Percentiles rank a stretch among this genome's conserved stretches.
Evolutionary conservation across 495 filamentous ascomycete genomes (phyloP).

Genomic region (Sphaerosporella brunnea): DNA sequence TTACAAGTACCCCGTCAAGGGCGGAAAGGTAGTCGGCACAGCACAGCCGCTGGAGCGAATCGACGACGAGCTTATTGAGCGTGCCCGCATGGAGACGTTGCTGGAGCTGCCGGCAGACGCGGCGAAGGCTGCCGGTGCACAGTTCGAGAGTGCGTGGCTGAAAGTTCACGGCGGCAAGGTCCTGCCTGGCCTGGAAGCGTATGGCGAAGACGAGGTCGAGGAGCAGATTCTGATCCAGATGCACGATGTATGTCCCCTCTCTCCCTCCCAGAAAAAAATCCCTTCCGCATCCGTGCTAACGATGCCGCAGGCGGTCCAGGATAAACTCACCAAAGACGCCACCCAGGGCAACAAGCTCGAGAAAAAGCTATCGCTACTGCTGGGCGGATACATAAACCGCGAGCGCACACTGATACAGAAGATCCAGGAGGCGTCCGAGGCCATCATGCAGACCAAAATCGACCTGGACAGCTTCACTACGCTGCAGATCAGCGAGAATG

Average conservation of each 20-base stretch:
- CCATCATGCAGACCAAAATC: slow-evolving; percentile 50
- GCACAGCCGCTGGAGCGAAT: slow-evolving; percentile 43
- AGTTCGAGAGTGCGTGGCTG: slow-evolving; percentile 51
- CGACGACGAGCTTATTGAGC: slow-evolving; percentile 50
- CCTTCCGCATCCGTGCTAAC: too few species aligned
- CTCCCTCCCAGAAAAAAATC: too few species aligned
- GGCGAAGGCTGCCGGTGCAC: slow-evolving; percentile 36
- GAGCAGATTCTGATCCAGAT: slow-evolving; percentile 41
- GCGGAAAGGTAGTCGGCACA: slow-evolving; percentile 43
- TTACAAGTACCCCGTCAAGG: slow-evolving; percentile 49
- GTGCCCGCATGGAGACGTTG: slow-evolving; percentile 59
- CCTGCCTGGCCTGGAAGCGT: slow-evolving; percentile 60
- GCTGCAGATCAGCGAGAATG: slow-evolving; percentile 58
- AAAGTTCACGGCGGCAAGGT: slow-evolving; percentile 37
- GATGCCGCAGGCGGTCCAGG: slow-evolving; percentile 44
- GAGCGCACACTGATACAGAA: slow-evolving; percentile 65
- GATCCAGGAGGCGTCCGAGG: slow-evolving; percentile 59
- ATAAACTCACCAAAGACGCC: slow-evolving; percentile 50
- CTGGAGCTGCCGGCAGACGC: slow-evolving; percentile 46
- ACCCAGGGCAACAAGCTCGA: slow-evolving; percentile 70
- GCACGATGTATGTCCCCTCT: slow-evolving; percentile 40
- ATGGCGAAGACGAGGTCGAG: slow-evolving; percentile 51
- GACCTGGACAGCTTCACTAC: slow-evolving; percentile 61
- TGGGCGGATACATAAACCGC: slow-evolving; percentile 80
- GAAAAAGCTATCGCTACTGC: slow-evolving; percentile 75